Base-by-base conservation (phyloP, 176 grass and related monocot genomes). In the Musa troglodytarum region DNA sequence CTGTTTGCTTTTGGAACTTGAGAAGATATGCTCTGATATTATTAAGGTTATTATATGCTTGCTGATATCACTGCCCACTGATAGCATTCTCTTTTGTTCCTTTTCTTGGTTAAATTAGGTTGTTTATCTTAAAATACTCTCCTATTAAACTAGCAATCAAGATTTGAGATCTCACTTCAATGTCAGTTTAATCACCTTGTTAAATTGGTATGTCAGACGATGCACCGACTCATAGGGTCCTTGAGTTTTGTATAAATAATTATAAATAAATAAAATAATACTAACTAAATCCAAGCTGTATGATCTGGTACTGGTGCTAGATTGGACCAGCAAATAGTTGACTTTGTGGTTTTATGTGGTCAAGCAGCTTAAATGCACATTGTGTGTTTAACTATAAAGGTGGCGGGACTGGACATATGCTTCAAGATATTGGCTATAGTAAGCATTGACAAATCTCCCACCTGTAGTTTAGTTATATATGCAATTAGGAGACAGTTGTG, bases 1-100 rank as follows among this genome's bases (percentile, higher is more conserved):
- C 61, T 17, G 25, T 68, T 62, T 79, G 49, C 68, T 73, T 80
- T 80, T 80, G 69, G 69, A 65, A 29, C 11, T 71, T 52, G 63
- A 73, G 56, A 73, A 65, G 78, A 73, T 73, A 34, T 80, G 68
- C 50, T 80, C 25, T 51, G 66, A 73, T 80, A 16, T 63, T 80
- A 24, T 63, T 16, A 63, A 34, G 14, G 29, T 28, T 80, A 53
- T 73, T 73, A 21, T 63, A 28, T 29, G 65, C 22, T 71, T 73
- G 13, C 55, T 80, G 17, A 53, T 43, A 53, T 80, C 78, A 65
- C 59, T 50, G 73, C 49, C 49, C 69, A 73, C 56, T 73, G 17
- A 1, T 26, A 64, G 29, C 52, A 53, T 64, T 72, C 43, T 49
- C 14, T 73, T 73, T 43, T 43, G 34, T 43, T 28, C 16, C 11